Conservation (phyloP, 352 stramenopile genomes). For the Phytophthora fragariae region DNA sequence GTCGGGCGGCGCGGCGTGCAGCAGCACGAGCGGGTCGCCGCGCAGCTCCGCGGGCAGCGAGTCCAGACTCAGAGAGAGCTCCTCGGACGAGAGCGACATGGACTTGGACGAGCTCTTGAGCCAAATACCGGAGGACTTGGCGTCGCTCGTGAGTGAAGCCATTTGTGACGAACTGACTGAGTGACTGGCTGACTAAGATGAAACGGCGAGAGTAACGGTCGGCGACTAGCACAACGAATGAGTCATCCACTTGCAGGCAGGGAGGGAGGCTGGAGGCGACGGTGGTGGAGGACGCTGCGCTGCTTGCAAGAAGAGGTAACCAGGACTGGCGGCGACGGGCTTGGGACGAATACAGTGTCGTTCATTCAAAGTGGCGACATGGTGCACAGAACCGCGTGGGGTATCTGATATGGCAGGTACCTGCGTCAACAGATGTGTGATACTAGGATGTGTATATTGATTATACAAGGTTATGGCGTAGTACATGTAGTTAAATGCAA, state of each 20-base stretch:
- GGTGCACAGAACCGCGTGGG: neutral
- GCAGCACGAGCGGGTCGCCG: slow-evolving; percentile 19
- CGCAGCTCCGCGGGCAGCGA: slow-evolving; percentile 34
- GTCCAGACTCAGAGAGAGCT: slow-evolving; percentile 36
- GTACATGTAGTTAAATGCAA: neutral
- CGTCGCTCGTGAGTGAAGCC: slow-evolving; percentile 20
- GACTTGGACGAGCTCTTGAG: slow-evolving; percentile 51
- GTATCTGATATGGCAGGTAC: neutral
- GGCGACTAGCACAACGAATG: slow-evolving; percentile 24
- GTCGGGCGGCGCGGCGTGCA: slow-evolving; percentile 11
- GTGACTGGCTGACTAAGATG: neutral
- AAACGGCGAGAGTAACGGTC: slow-evolving; percentile 22
- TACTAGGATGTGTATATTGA: neutral
- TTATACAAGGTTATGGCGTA: neutral
- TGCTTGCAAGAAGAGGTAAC: too few relatives aligned
- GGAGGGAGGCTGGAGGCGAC: too few relatives aligned
- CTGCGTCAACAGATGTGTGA: neutral
- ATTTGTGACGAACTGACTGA: slow-evolving; percentile 3
- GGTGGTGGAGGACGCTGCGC: too few relatives aligned
- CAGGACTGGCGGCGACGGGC: too few relatives aligned
- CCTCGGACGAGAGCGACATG: slow-evolving; percentile 28
- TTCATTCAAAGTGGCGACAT: neutral
- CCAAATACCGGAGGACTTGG: slow-evolving; percentile 38
- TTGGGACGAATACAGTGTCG: neutral
- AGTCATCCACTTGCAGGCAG: slow-evolving; percentile 18